Evolutionary conservation across 352 stramenopile genomes (phyloP).

Genomic region (Pseudoperonospora humuli): DNA sequence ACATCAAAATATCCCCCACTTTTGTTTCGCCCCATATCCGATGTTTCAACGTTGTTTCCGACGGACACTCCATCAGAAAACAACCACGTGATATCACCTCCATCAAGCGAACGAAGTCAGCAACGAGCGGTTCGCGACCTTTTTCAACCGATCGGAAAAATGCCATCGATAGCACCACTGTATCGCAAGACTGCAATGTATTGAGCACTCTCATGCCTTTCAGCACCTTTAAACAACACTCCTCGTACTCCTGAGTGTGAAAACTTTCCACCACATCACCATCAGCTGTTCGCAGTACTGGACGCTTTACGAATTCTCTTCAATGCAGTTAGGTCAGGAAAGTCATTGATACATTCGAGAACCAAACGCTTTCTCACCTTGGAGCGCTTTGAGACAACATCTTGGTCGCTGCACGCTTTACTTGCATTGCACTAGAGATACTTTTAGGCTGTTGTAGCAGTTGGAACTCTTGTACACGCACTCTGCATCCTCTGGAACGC

Average conservation of each 20-base stretch:
- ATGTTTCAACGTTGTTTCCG: constrained; percentile 25
- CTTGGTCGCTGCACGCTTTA: constrained; percentile 9
- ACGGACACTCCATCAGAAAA: constrained; percentile 41
- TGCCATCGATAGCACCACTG: constrained; percentile 37
- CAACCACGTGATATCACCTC: constrained; percentile 41
- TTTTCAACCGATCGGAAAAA: constrained; percentile 17
- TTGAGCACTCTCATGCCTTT: constrained; percentile 47
- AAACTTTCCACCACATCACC: constrained; percentile 50
- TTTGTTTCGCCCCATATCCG: constrained; percentile 43
- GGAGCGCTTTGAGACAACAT: constrained; percentile 2
- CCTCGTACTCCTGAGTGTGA: constrained; percentile 37
- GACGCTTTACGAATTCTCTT: constrained; percentile 56
- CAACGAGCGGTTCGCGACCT: background rate
- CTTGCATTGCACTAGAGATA: background rate
- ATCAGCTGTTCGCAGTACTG: constrained; percentile 35
- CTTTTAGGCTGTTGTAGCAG: constrained; percentile 19
- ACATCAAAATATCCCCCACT: constrained; percentile 14
- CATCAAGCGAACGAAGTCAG: constrained; percentile 34
- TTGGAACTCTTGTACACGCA: constrained; percentile 43
- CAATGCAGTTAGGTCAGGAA: constrained; percentile 4
- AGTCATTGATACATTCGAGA: background rate
- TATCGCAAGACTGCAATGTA: constrained; percentile 62
- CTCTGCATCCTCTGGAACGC: constrained; percentile 7
- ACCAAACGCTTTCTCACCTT: constrained; percentile 11
- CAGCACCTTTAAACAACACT: constrained; percentile 29